Evolutionary conservation across 805 yeast genomes (phyloP).

Genomic region (Saturnispora zaruensis): DNA sequence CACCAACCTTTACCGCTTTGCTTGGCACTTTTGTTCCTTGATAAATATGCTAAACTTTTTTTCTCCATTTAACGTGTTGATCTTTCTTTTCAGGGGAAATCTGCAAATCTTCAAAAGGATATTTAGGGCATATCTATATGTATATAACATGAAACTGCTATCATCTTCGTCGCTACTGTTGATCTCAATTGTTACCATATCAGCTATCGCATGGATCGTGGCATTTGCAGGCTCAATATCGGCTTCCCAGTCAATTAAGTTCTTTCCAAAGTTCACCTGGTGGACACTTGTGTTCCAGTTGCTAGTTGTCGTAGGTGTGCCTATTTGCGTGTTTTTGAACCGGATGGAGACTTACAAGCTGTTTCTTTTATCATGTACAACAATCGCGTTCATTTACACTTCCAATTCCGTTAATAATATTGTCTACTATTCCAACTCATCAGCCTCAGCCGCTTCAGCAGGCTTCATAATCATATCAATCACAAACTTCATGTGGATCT

Average conservation of each 20-base stretch:
- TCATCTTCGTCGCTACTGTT: not conserved
- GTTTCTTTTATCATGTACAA: conserved; percentile 45
- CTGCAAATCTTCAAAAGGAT: not conserved
- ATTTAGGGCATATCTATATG: not conserved
- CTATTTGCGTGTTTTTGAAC: conserved; percentile 48
- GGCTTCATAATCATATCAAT: conserved; percentile 81
- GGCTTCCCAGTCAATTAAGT: conserved; percentile 28
- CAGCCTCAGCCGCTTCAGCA: conserved; percentile 81
- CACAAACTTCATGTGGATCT: conserved; percentile 74
- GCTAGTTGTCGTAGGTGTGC: conserved; percentile 43
- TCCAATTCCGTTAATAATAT: conserved; percentile 76
- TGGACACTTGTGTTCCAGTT: conserved; percentile 89
- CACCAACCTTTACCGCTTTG: not conserved
- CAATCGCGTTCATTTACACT: conserved; percentile 74
- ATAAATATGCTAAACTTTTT: not conserved
- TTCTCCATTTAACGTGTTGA: not conserved
- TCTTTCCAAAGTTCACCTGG: conserved; percentile 85
- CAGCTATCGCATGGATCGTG: conserved; percentile 69
- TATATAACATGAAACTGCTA: not conserved
- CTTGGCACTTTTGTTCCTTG: not conserved
- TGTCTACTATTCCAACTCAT: conserved; percentile 58
- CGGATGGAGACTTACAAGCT: conserved; percentile 61
- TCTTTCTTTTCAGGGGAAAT: not conserved
- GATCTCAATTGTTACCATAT: not conserved
- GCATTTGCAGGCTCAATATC: conserved; percentile 83